Evolutionary conservation across 345 rosid species (phyloP).

Genomic region (Euphorbia peplus): DNA sequence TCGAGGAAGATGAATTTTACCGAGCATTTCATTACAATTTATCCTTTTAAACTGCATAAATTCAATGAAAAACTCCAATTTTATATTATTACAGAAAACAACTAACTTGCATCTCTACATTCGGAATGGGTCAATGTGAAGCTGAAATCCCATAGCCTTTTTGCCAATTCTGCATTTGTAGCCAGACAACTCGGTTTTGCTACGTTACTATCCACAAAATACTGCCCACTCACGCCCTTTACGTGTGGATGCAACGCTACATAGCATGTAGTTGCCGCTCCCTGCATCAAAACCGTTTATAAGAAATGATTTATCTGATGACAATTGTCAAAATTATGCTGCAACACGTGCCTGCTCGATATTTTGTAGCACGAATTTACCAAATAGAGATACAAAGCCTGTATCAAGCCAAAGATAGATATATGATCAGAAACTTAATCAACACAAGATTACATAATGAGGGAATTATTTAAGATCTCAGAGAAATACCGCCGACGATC

Average conservation of each 20-base stretch:
- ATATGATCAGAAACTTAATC: not conserved
- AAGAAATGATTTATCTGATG: too few species aligned
- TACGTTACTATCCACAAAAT: slow-evolving; percentile 50
- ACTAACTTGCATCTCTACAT: too few species aligned
- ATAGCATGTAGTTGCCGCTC: slow-evolving; percentile 76
- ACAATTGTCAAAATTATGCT: not conserved
- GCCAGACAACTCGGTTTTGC: slow-evolving; percentile 39
- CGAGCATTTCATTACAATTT: too few species aligned
- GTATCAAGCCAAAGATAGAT: slow-evolving; percentile 22
- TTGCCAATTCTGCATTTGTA: slow-evolving; percentile 42
- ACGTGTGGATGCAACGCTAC: slow-evolving; percentile 65
- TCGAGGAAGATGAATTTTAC: too few species aligned
- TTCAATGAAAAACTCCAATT: too few species aligned
- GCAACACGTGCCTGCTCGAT: slow-evolving; percentile 42
- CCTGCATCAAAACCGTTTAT: slow-evolving; percentile 33
- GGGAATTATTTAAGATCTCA: not conserved
- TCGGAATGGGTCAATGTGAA: slow-evolving; percentile 21
- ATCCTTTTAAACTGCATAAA: too few species aligned
- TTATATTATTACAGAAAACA: too few species aligned
- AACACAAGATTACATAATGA: too few species aligned
- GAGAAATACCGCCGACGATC: slow-evolving; percentile 36
- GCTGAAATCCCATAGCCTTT: slow-evolving; percentile 53
- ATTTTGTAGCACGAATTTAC: slow-evolving; percentile 40
- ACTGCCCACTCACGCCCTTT: slow-evolving; percentile 47
- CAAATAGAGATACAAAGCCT: slow-evolving; percentile 38